Evolutionary conservation across 371 early-diverging fungal species (phyloP).

Genomic region (Syncephalastrum sp.): DNA sequence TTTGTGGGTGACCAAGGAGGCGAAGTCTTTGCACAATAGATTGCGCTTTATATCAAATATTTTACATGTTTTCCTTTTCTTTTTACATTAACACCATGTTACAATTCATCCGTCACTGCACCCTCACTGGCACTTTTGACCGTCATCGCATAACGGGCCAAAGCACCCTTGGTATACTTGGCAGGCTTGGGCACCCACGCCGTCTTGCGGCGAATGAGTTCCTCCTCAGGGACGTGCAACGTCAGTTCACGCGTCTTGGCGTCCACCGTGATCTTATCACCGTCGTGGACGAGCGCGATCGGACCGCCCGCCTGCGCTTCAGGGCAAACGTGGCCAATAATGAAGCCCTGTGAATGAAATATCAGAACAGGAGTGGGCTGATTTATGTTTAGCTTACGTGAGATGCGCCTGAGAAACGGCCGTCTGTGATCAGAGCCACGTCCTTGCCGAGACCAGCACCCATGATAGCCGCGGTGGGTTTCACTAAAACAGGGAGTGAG

Average conservation of each 20-base stretch:
- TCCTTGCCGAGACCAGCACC: slow-evolving; percentile 97
- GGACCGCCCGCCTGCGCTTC: slow-evolving; percentile 98
- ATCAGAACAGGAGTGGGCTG: too few species aligned
- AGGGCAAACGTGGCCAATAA: slow-evolving; percentile 97
- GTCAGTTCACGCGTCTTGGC: slow-evolving; percentile 75
- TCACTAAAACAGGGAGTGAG: slow-evolving; percentile 47
- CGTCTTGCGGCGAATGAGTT: slow-evolving; percentile 66
- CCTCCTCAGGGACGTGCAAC: slow-evolving; percentile 74
- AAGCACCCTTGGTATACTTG: slow-evolving; percentile 85
- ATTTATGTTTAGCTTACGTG: slow-evolving; percentile 58
- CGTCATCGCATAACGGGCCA: slow-evolving; percentile 87
- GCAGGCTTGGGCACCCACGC: slow-evolving; percentile 78
- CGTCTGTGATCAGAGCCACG: slow-evolving; percentile 95
- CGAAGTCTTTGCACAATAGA: slow-evolving; percentile 48
- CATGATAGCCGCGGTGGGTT: slow-evolving; percentile 96
- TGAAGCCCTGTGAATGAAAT: slow-evolving; percentile 71
- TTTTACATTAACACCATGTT: slow-evolving; percentile 4
- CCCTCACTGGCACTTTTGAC: slow-evolving; percentile 84
- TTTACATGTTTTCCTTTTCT: too few species aligned
- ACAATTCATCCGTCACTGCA: slow-evolving; percentile 81
- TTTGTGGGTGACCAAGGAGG: slow-evolving; percentile 63
- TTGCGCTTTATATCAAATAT: neutral
- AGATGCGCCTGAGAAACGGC: slow-evolving; percentile 96
- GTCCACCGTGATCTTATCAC: slow-evolving; percentile 87
- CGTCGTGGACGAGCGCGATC: slow-evolving; percentile 86